Evolutionary conservation across 1,139 yeast genomes (phyloP).

Genomic region (Scheffersomyces cryptocercus): DNA sequence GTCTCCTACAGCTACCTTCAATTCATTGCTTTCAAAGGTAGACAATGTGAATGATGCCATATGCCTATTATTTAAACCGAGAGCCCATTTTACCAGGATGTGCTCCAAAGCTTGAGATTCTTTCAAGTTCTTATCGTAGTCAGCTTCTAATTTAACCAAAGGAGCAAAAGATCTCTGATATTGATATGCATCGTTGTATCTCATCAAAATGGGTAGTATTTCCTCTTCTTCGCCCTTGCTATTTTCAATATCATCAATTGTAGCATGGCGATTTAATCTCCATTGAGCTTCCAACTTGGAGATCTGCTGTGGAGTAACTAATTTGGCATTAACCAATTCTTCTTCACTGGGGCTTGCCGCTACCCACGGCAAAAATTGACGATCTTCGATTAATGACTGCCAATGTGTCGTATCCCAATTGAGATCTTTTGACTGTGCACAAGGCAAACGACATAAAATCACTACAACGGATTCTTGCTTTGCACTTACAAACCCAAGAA

Average conservation of each 20-base stretch:
- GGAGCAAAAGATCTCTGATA: slow-evolving; percentile 89
- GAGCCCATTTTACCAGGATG: slow-evolving; percentile 73
- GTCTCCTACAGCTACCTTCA: slow-evolving; percentile 86
- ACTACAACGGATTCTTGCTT: slow-evolving; percentile 87
- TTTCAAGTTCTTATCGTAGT: slow-evolving; percentile 69
- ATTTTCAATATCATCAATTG: slow-evolving; percentile 56
- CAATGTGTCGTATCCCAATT: slow-evolving; percentile 90
- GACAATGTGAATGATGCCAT: slow-evolving; percentile 71
- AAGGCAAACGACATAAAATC: slow-evolving; percentile 83
- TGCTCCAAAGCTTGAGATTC: slow-evolving; percentile 81
- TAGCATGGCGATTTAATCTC: slow-evolving; percentile 71
- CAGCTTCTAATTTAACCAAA: slow-evolving; percentile 77
- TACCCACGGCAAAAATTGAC: slow-evolving; percentile 81
- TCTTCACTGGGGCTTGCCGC: slow-evolving; percentile 68
- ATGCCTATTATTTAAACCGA: slow-evolving; percentile 64
- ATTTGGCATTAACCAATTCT: slow-evolving; percentile 54
- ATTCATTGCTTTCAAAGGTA: slow-evolving; percentile 62
- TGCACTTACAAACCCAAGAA: slow-evolving; percentile 86
- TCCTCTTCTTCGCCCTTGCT: slow-evolving; percentile 57
- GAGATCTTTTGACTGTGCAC: slow-evolving; percentile 72
- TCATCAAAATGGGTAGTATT: slow-evolving; percentile 68
- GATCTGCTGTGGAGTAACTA: slow-evolving; percentile 66
- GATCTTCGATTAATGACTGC: slow-evolving; percentile 83
- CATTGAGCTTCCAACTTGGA: slow-evolving; percentile 77
- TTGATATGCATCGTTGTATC: slow-evolving; percentile 82